A percentile compares a stretch with the other conserved stretches of the same genome.
phyloP scores from a whole-genome alignment of 805 yeast genomes.

The Maudiozyma bulderi region DNA sequence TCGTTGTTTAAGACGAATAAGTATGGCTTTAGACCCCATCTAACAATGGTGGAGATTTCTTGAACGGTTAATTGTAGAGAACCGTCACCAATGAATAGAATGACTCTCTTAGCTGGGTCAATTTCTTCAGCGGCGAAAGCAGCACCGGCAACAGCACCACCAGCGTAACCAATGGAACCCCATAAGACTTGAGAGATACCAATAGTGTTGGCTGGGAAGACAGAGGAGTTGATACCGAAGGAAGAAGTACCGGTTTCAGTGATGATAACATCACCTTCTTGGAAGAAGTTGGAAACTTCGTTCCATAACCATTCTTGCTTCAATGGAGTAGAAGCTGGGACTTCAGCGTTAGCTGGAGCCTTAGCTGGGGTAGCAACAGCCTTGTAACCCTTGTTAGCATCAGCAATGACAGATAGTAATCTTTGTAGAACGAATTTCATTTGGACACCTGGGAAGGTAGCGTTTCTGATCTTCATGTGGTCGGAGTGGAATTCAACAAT shows the following conservation, averaged over 20 bases:
- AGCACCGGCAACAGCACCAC: slow-evolving; percentile 1
- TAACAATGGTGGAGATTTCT: slow-evolving; percentile 1
- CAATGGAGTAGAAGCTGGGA: not conserved
- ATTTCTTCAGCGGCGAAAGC: slow-evolving; percentile 1
- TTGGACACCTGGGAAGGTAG: slow-evolving; percentile 2
- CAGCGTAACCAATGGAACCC: slow-evolving; percentile 2
- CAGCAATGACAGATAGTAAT: not conserved
- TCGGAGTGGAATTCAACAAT: slow-evolving; percentile 1
- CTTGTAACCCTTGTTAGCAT: slow-evolving; percentile 1
- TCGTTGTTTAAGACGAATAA: slow-evolving; percentile 1
- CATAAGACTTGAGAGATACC: slow-evolving; percentile 1
- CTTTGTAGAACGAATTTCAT: not conserved
- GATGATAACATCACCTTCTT: slow-evolving; percentile 1
- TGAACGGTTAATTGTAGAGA: slow-evolving; percentile 1
- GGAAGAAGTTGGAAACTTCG: not conserved
- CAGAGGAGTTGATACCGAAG: slow-evolving; percentile 1
- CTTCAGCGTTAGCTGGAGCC: slow-evolving; percentile 1
- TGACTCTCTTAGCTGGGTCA: not conserved
- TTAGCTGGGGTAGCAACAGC: not conserved
- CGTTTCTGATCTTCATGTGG: slow-evolving; percentile 2
- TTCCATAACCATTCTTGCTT: slow-evolving; percentile 1
- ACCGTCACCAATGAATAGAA: slow-evolving; percentile 1
- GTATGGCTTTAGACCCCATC: slow-evolving; percentile 1
- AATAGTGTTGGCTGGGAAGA: not conserved
- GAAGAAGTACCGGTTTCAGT: slow-evolving; percentile 1